Evolutionary conservation across 169 alveolate genomes (phyloP).

Genomic region (Cryptosporidium parvum): DNA sequence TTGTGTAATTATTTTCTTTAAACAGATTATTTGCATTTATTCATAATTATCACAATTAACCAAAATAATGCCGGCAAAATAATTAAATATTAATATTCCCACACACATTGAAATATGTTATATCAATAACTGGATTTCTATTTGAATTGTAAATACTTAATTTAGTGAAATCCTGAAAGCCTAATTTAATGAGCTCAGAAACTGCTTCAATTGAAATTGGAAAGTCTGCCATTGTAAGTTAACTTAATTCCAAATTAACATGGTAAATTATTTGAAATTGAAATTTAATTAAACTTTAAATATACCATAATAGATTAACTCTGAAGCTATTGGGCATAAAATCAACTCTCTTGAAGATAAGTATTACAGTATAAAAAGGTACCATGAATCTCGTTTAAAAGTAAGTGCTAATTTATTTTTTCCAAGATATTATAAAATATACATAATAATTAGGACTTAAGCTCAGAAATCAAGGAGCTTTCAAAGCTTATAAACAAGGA

Average conservation of each 20-base stretch:
- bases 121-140: neutral
- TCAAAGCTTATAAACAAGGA: neutral
- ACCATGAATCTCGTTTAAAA: slow-evolving; percentile 19
- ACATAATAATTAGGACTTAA: neutral
- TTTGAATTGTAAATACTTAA: neutral
- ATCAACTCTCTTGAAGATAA: slow-evolving; percentile 34
- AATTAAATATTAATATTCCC: too few relatives aligned
- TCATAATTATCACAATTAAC: neutral
- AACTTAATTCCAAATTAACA: neutral
- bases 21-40: neutral
- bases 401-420: neutral
- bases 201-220: neutral
- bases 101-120: neutral
- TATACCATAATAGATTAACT: neutral
- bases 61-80: neutral
- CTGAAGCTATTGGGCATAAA: slow-evolving; percentile 38
- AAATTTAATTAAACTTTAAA: neutral
- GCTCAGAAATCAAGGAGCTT: slow-evolving; percentile 6
- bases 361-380: neutral
- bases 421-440: neutral
- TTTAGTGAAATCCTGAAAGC: neutral
- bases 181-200: neutral
- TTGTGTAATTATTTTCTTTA: too few relatives aligned
- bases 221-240: slow-evolving; percentile 25
- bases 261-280: neutral